Conservation (phyloP, 2,329 filamentous ascomycete genomes). For the Onygenales sp. region DNA sequence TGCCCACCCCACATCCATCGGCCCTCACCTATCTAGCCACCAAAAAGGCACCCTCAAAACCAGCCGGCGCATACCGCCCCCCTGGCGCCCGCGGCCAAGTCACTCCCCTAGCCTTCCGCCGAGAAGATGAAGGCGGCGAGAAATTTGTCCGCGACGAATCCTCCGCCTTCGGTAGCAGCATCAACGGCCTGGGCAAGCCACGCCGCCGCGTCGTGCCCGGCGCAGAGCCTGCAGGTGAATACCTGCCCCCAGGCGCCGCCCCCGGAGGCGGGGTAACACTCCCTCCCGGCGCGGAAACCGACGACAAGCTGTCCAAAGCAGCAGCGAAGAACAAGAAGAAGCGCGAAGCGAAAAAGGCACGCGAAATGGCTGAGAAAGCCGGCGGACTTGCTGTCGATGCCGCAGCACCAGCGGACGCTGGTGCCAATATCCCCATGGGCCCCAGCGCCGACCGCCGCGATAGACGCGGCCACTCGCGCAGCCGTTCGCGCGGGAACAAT, state of each 20-base stretch:
- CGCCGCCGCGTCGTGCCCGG: conserved; percentile 75
- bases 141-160: conserved; percentile 71
- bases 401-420: conserved; percentile 1
- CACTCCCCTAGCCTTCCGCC: conserved; percentile 91
- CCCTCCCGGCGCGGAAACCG: conserved; percentile 53
- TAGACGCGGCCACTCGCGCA: conserved; percentile 45
- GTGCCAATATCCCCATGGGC: background rate
- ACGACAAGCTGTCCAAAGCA: conserved; percentile 70
- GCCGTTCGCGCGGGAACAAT: conserved; percentile 38
- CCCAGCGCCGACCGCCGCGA: conserved; percentile 57
- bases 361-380: conserved; percentile 61
- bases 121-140: conserved; percentile 90
- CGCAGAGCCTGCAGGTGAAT: conserved; percentile 61
- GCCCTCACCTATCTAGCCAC: conserved; percentile 73
- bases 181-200: conserved; percentile 71
- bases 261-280: conserved; percentile 58
- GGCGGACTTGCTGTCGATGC: conserved; percentile 29
- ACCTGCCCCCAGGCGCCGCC: conserved; percentile 58
- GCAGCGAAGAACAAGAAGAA: conserved; percentile 99
- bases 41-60: conserved; percentile 90
- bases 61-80: conserved; percentile 91
- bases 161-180: conserved; percentile 46
- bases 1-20: conserved; percentile 73
- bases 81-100: conserved; percentile 82
- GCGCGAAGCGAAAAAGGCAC: conserved; percentile 82